Base-by-base conservation (phyloP, 371 early-diverging fungal genomes). In the Coemansia sp. region DNA sequence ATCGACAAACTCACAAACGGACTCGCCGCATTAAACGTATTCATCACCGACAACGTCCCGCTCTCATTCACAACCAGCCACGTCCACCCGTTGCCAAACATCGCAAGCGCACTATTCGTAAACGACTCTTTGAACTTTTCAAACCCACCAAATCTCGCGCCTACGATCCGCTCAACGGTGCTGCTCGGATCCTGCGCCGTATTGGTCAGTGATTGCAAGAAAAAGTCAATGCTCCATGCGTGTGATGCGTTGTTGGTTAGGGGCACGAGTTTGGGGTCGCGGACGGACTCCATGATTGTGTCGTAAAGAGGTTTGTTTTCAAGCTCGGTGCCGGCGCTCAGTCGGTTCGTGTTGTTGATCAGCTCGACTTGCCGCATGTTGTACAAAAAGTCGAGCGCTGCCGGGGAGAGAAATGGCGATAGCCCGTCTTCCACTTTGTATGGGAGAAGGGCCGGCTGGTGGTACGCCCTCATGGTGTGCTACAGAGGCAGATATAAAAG, bases 41-140 rank as follows among this genome's bases (percentile, higher is more conserved):
- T 86, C 69, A 85, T 69, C 48, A 86, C 73, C 17, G 79, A 75
- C 53, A 84, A 65, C 29, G 78, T 74, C n/a, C 85, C 84, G n/a
- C 72, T 74, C 54, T 80, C 71, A 64, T 81, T 82, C 66, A 79
- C 68, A 19, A 86, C 86, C 60, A 86, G 69, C 86, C 86, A 87
- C 28, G 87, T 85, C 86, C 87, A 87, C 59, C 88, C 88, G 13
- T 81, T 84, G 28, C 87, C 87, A 68, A 87, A 87, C 61, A 87
- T 64, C 40, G 80, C 83, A 52, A 83, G 68, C 4, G 88, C 88
- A 44, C 73, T 73, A 49, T 73, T 64, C 12, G 56, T 71, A 65
- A 87, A 87, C 67, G 80, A 72, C 19, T 75, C 64, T 71, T 83
- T 69, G 77, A 86, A 86, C 61, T 78, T 66, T 56, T 83, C 86